A percentile compares a stretch with the other conserved stretches of the same genome.
These are phyloP conservation scores for Paecilomyces dactylethromorphus DNA, from an alignment of 2,329 filamentous ascomycete genomes.

Conservation along the genomic window DNA sequence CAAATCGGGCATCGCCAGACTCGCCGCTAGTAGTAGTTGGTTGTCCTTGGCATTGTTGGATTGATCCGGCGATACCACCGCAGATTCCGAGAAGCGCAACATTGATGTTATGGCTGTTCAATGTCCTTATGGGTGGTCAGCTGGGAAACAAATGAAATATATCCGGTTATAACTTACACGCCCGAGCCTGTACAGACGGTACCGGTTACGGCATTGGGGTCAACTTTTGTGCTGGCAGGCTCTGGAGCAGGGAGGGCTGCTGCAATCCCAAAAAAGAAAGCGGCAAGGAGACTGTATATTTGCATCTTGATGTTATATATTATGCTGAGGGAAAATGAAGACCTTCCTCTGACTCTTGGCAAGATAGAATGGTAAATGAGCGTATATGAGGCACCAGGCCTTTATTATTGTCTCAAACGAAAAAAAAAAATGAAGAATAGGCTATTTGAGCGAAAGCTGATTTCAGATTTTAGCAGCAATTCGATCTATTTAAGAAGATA, in stretches of 20 bases:
- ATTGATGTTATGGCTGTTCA: not conserved
- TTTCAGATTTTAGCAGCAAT: not conserved
- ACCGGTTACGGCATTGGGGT: not conserved
- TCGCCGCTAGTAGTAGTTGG: not conserved
- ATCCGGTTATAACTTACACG: not conserved
- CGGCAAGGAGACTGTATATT: not conserved
- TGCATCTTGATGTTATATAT: not conserved
- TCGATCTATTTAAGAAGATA: not conserved
- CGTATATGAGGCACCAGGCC: not conserved
- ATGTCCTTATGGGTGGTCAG: not conserved
- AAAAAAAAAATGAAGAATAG: not conserved
- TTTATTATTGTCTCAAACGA: not conserved
- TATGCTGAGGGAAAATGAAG: not conserved
- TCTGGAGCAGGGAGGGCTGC: not conserved
- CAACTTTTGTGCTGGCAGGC: not conserved
- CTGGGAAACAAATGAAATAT: not conserved
- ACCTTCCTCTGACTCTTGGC: not conserved
- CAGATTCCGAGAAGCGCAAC: not conserved
- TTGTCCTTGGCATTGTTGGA: not conserved
- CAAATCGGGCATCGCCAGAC: not conserved
- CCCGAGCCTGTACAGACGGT: not conserved
- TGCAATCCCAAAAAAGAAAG: not conserved
- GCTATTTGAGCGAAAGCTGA: not conserved
- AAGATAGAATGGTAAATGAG: not conserved
- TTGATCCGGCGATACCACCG: not conserved